Conservation (phyloP, 164 flowering plant species). For the Vitis rotundifolia region DNA sequence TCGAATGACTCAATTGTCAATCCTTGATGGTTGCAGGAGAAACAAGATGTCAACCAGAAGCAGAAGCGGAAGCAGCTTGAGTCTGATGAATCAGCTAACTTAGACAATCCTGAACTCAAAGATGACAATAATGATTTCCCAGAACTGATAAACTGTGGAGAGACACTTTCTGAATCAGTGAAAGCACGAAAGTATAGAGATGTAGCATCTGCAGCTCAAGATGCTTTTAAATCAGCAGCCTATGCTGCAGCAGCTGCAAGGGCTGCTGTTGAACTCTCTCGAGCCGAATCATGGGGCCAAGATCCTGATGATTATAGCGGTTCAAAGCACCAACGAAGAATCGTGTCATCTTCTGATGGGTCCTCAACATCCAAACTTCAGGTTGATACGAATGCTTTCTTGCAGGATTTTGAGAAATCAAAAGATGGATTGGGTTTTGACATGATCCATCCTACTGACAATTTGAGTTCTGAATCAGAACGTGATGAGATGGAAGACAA, state of each 20-base stretch:
- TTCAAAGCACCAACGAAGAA: constrained; percentile 6
- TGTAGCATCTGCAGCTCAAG: constrained; percentile 71
- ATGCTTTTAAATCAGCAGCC: constrained; percentile 73
- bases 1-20: too few relatives aligned
- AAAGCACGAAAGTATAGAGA: constrained; percentile 43
- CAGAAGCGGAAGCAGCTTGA: constrained; percentile 21
- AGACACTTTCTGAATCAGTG: constrained; percentile 30
- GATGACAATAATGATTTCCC: not conserved
- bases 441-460: constrained; percentile 16
- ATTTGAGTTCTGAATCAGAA: constrained; percentile 24
- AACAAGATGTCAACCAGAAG: constrained; percentile 10
- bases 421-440: constrained; percentile 8
- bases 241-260: constrained; percentile 73
- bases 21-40: constrained; percentile 25
- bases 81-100: constrained; percentile 3
- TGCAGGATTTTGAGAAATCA: constrained; percentile 2
- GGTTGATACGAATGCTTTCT: constrained; percentile 1
- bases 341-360: constrained; percentile 2
- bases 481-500: constrained; percentile 16
- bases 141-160: constrained; percentile 24
- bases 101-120: constrained; percentile 1
- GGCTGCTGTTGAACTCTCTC: constrained; percentile 65
- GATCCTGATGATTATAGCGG: constrained; percentile 27
- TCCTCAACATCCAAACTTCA: constrained; percentile 10
- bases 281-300: constrained; percentile 20